A percentile compares a stretch with the other conserved stretches of the same genome.
phyloP scores from a whole-genome alignment of 352 stramenopile genomes.

The Globisporangium polare region DNA sequence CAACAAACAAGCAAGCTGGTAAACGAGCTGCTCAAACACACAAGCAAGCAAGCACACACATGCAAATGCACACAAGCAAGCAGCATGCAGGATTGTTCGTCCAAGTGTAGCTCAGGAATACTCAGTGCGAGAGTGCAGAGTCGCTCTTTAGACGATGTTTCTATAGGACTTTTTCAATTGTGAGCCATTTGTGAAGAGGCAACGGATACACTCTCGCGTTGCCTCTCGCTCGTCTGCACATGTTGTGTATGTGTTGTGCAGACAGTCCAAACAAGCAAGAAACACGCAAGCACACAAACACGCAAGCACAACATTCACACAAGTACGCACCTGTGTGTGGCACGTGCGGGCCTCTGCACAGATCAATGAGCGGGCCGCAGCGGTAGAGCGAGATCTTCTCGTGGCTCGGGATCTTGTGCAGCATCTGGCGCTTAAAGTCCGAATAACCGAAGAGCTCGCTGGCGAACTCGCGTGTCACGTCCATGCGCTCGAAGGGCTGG shows the following conservation, averaged over 20 bases:
- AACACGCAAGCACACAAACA: conserved; percentile 22
- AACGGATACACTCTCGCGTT: conserved; percentile 23
- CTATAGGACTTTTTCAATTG: conserved; percentile 45
- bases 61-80: conserved; percentile 9
- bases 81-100: conserved; percentile 34
- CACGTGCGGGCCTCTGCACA: conserved; percentile 96
- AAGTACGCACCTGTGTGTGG: conserved; percentile 84
- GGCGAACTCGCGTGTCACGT: conserved; percentile 90
- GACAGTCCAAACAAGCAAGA: conserved; percentile 34
- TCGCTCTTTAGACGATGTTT: conserved; percentile 57
- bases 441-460: conserved; percentile 90
- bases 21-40: neutral
- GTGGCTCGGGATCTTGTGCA: conserved; percentile 93
- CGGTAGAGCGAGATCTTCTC: conserved; percentile 95
- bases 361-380: conserved; percentile 97
- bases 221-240: conserved; percentile 89
- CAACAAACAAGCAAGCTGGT: neutral
- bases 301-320: neutral
- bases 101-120: conserved; percentile 75
- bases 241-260: conserved; percentile 30
- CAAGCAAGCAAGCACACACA: neutral
- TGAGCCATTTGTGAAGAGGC: conserved; percentile 16
- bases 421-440: conserved; percentile 97
- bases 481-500: conserved; percentile 91
- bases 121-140: conserved; percentile 75